phyloP scores from a whole-genome alignment of 1,284 basidiomycete species.

The Coniferiporia sulphurascens region DNA sequence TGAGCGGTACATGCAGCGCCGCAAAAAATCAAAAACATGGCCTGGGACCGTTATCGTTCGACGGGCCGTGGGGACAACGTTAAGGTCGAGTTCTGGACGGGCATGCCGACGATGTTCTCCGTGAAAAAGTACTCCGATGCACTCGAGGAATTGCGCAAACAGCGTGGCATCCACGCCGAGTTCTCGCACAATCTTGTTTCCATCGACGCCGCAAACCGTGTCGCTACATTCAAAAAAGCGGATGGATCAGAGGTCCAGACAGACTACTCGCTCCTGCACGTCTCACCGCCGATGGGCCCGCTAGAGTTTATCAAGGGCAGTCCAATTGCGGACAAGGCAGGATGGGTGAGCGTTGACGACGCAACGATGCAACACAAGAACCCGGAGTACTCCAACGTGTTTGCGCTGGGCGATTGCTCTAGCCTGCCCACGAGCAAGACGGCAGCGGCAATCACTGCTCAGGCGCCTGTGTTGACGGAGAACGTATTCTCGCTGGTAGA shows the following conservation, averaged over 20 bases:
- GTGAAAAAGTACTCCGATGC: slow-evolving; percentile 90
- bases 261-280: slow-evolving; percentile 85
- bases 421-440: slow-evolving; percentile 95
- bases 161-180: slow-evolving; percentile 75
- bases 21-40: slow-evolving; percentile 96
- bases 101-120: slow-evolving; percentile 90
- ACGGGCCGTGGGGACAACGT: slow-evolving; percentile 57
- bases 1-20: slow-evolving; percentile 49
- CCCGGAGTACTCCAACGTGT: slow-evolving; percentile 76
- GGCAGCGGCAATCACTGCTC: slow-evolving; percentile 87
- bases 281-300: slow-evolving; percentile 88
- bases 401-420: slow-evolving; percentile 87
- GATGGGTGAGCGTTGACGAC: slow-evolving; percentile 86
- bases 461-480: slow-evolving; percentile 90
- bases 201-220: slow-evolving; percentile 63
- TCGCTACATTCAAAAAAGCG: slow-evolving; percentile 79
- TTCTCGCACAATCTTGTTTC: slow-evolving; percentile 81
- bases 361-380: slow-evolving; percentile 82
- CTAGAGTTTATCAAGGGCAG: slow-evolving; percentile 78
- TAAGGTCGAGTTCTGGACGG: slow-evolving; percentile 85
- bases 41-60: slow-evolving; percentile 69
- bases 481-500: slow-evolving; percentile 79
- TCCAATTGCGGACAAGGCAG: slow-evolving; percentile 73
- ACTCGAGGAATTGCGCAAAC: slow-evolving; percentile 70
- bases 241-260: slow-evolving; percentile 65